phyloP scores from a whole-genome alignment of 768 basidiomycete genomes.

The Solioccasus polychromus region DNA sequence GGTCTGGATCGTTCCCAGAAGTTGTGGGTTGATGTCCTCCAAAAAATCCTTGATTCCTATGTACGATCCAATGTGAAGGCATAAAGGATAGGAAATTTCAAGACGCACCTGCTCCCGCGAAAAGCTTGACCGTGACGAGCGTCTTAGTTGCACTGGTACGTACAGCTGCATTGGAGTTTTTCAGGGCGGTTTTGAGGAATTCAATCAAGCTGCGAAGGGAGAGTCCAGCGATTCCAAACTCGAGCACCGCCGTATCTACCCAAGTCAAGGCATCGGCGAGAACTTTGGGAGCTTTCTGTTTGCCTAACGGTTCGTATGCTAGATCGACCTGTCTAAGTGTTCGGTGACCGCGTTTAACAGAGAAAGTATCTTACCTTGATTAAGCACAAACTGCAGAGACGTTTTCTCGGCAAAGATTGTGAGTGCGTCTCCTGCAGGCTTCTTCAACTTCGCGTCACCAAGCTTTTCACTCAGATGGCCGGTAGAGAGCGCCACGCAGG shows the following conservation, averaged over 20 bases:
- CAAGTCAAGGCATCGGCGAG: conserved; percentile 87
- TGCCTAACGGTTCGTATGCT: conserved; percentile 92
- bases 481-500: conserved; percentile 79
- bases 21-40: conserved; percentile 91
- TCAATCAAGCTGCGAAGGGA: conserved; percentile 83
- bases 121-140: conserved; percentile 86
- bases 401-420: conserved; percentile 84
- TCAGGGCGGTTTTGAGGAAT: conserved; percentile 81
- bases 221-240: conserved; percentile 90
- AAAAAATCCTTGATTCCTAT: conserved; percentile 88
- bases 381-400: conserved; percentile 89
- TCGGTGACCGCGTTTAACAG: conserved; percentile 6
- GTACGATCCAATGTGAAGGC: conserved; percentile 11
- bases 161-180: conserved; percentile 93
- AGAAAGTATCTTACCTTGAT: conserved; percentile 62
- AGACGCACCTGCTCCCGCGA: conserved; percentile 79
- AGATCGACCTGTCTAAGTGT: conserved; percentile 15
- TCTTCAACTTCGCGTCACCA: conserved; percentile 95
- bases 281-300: conserved; percentile 97
- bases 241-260: conserved; percentile 81
- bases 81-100: background rate
- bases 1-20: conserved; percentile 81
- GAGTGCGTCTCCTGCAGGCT: conserved; percentile 90
- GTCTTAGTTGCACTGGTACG: conserved; percentile 92
- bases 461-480: conserved; percentile 89